Conservation (phyloP, 169 alveolate species). For the Plasmodium fragile region DNA sequence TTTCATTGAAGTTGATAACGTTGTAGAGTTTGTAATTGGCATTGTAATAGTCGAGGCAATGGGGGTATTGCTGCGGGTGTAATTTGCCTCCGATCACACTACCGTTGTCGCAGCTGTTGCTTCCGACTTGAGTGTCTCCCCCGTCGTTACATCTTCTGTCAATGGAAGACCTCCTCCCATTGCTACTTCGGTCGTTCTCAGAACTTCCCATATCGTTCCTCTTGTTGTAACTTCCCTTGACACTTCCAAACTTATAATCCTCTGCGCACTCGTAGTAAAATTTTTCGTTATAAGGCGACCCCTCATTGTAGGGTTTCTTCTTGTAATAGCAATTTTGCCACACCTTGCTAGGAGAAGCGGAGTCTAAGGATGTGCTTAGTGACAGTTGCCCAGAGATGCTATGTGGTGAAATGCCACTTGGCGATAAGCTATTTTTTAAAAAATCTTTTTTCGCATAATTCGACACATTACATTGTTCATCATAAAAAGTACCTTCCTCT, state of each 20-base stretch:
- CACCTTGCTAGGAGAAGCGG: background rate
- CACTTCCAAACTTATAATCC: background rate
- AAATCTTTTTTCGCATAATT: background rate
- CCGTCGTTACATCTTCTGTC: background rate
- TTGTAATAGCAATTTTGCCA: background rate
- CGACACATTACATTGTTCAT: background rate
- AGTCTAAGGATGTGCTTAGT: background rate
- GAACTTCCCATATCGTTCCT: background rate
- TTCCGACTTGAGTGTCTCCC: background rate
- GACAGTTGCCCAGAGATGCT: background rate
- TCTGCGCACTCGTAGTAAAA: background rate
- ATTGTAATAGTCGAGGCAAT: background rate
- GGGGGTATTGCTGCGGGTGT: background rate
- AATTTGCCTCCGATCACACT: background rate
- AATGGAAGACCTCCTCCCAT: background rate
- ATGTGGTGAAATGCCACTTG: background rate
- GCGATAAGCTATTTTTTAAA: background rate
- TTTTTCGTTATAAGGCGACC: background rate
- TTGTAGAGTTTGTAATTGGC: background rate
- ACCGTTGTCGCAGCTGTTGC: background rate
- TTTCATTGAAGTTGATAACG: background rate
- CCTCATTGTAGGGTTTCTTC: constrained; percentile 3
- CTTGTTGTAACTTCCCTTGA: background rate
- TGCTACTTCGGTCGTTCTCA: background rate
- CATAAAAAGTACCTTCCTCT: background rate